phyloP scores from a whole-genome alignment of 305 asterid genomes.

The Solanum chacoense region DNA sequence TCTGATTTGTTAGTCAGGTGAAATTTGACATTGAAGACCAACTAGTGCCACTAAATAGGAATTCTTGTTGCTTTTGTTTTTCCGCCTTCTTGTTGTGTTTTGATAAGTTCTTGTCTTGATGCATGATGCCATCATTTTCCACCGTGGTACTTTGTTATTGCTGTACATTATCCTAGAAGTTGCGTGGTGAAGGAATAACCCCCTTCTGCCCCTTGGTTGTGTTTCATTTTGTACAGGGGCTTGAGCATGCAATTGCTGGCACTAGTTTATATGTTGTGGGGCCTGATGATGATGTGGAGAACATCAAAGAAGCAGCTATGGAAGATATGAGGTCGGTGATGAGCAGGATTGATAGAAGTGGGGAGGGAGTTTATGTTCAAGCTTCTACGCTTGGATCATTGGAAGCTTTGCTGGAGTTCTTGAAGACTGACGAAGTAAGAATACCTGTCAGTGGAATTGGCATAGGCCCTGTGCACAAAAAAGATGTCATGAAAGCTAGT shows the following conservation, averaged over 20 bases:
- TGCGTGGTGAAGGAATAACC: slow-evolving; percentile 1
- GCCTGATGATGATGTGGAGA: slow-evolving; percentile 76
- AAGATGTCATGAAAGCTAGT: slow-evolving; percentile 97
- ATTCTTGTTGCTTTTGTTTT: not conserved
- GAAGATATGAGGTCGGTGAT: slow-evolving; percentile 91
- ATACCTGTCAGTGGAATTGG: slow-evolving; percentile 98
- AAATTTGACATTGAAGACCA: not conserved
- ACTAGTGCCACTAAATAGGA: not conserved
- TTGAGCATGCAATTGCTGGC: slow-evolving; percentile 99
- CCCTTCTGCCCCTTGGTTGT: not conserved
- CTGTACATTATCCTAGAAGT: not conserved
- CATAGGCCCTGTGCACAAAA: slow-evolving; percentile 91
- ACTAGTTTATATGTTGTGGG: slow-evolving; percentile 89
- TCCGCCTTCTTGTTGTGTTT: not conserved
- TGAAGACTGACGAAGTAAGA: slow-evolving; percentile 78
- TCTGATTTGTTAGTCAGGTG: not conserved
- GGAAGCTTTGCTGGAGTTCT: slow-evolving; percentile 92
- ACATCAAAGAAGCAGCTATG: slow-evolving; percentile 77
- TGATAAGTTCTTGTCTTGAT: not conserved
- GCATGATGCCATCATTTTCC: not conserved
- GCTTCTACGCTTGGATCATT: slow-evolving; percentile 97
- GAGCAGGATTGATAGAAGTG: slow-evolving; percentile 89
- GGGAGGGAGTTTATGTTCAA: slow-evolving; percentile 95
- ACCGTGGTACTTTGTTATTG: not conserved
- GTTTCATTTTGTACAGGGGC: slow-evolving; percentile 43